A percentile compares a stretch with the other conserved stretches of the same genome.
These are phyloP conservation scores for Austroboletus olivaceoglutinosus DNA, from an alignment of 1,284 basidiomycete genomes.

Conservation along the genomic window DNA sequence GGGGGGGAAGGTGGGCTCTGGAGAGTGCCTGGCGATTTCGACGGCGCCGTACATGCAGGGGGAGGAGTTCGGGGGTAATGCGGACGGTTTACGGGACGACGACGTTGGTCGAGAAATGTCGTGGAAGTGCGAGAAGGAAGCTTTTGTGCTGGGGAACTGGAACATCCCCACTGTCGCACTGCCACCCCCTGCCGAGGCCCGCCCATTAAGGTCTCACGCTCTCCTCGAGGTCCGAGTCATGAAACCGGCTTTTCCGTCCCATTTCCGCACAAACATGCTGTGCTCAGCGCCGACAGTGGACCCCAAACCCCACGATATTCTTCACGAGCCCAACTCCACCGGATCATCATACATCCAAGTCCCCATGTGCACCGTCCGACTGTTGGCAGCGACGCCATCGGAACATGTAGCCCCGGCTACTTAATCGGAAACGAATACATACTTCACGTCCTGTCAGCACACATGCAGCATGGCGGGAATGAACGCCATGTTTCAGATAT, in stretches of 20 bases:
- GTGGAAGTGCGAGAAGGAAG: background rate
- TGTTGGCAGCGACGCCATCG: background rate
- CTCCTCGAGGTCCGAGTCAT: background rate
- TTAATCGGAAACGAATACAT: background rate
- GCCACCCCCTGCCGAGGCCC: conserved; percentile 24
- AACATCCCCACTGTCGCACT: conserved; percentile 19
- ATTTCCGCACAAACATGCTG: background rate
- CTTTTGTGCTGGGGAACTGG: conserved; percentile 12
- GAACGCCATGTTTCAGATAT: too few species aligned
- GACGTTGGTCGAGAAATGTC: too few species aligned
- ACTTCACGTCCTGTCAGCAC: background rate
- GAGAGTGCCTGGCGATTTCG: background rate
- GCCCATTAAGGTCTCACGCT: background rate
- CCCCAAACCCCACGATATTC: too few species aligned
- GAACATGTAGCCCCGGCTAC: background rate
- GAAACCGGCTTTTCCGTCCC: background rate
- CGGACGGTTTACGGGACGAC: background rate
- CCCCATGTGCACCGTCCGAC: background rate
- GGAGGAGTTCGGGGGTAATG: background rate
- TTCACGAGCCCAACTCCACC: too few species aligned
- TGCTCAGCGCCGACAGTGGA: too few species aligned
- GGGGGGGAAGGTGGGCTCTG: conserved; percentile 31
- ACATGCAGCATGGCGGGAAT: background rate
- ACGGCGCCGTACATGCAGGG: conserved; percentile 14
- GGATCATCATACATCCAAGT: background rate